Evolutionary conservation across 75 land plant genomes (phyloP).

Genomic region (Selaginella tamariscina): DNA sequence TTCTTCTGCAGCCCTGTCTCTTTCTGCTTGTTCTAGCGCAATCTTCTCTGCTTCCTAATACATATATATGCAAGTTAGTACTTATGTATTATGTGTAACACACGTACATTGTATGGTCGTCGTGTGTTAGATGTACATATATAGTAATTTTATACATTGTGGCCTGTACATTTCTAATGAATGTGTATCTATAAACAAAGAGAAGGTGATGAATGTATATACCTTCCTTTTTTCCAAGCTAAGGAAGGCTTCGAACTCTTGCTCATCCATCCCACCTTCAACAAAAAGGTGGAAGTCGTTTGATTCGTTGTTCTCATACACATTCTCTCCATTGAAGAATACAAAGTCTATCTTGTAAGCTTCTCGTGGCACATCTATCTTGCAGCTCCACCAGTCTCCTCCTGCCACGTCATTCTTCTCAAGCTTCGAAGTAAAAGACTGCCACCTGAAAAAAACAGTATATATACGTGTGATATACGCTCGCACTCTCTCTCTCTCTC

Average conservation of each 20-base stretch:
- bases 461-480: too few species aligned
- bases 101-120: too few species aligned
- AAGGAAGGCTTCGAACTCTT: constrained; percentile 69
- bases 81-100: too few species aligned
- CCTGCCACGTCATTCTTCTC: constrained; percentile 42
- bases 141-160: too few species aligned
- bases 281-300: constrained; percentile 53
- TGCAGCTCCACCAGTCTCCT: constrained; percentile 86
- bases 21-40: constrained; percentile 53
- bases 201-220: too few species aligned
- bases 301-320: constrained; percentile 64
- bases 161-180: too few species aligned
- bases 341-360: constrained; percentile 78
- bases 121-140: too few species aligned
- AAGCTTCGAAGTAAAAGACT: constrained; percentile 43
- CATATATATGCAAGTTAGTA: too few species aligned
- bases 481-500: too few species aligned
- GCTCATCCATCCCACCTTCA: constrained; percentile 53
- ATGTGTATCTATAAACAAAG: too few species aligned
- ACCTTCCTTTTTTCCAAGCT: constrained; percentile 55
- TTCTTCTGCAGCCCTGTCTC: constrained; percentile 49
- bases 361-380: constrained; percentile 52
- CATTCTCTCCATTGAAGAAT: constrained; percentile 51
- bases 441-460: too few species aligned
- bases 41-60: constrained; percentile 52